These are phyloP conservation scores for Ascochyta koolunga DNA, from an alignment of 2,329 filamentous ascomycete genomes.

Conservation along the genomic window DNA sequence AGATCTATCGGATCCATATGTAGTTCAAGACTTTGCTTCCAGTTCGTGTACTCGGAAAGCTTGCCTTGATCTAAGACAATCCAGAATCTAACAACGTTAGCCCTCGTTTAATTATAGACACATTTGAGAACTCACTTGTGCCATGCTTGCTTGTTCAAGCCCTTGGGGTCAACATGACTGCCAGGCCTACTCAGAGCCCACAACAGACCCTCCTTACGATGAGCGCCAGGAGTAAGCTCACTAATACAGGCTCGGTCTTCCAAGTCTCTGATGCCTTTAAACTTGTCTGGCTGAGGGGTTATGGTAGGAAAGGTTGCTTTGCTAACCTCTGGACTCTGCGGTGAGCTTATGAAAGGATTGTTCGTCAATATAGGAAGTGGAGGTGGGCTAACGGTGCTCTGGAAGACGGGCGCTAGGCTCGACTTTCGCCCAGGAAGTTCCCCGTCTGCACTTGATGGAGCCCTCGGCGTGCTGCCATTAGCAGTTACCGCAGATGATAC, in stretches of 20 bases:
- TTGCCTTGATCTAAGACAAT: constrained; percentile 97
- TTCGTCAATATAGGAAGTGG: constrained; percentile 31
- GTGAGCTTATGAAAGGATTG: constrained; percentile 31
- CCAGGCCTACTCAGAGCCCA: constrained; percentile 94
- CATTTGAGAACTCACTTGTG: constrained; percentile 75
- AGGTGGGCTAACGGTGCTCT: constrained; percentile 43
- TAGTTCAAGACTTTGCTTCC: constrained; percentile 95
- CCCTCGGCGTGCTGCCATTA: constrained; percentile 32
- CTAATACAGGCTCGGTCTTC: constrained; percentile 61
- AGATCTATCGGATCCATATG: constrained; percentile 99
- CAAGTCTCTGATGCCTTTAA: constrained; percentile 90
- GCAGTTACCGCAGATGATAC: constrained; percentile 29
- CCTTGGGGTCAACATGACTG: constrained; percentile 92
- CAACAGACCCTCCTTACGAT: constrained; percentile 89
- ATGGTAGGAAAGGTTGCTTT: constrained; percentile 32
- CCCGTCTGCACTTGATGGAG: constrained; percentile 29
- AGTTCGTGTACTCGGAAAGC: constrained; percentile 97
- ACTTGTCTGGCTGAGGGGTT: constrained; percentile 61
- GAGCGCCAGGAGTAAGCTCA: constrained; percentile 65
- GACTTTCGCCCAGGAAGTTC: constrained; percentile 39
- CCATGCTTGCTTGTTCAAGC: constrained; percentile 96
- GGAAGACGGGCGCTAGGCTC: constrained; percentile 42
- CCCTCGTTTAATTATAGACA: neutral
- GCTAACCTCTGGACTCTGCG: constrained; percentile 38
- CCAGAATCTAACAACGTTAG: constrained; percentile 76